Base-by-base conservation (phyloP, 805 yeast genomes). In the Clavispora vitiphila region DNA sequence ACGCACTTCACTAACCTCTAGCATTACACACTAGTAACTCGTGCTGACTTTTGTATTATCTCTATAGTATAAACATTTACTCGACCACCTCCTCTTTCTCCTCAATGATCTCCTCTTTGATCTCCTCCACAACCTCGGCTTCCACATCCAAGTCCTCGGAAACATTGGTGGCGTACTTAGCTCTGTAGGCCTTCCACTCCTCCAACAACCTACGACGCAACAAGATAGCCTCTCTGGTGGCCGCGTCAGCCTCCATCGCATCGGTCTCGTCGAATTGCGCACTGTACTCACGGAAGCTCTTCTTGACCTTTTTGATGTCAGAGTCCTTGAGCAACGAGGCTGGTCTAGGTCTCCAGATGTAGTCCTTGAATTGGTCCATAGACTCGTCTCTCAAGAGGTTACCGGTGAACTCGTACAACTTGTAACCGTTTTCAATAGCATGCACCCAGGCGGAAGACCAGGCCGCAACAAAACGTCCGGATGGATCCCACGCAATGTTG, bases 261-360 rank as follows among this genome's bases (percentile, higher is more conserved):
- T 93, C 99, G 49, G 77, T 73, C 69, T 89, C 96, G 54, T 91
- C 98, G 70, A 90, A 93, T 67, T 87, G 89, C 32, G 93, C 93
- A 55, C 89, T 75, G 76, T 85, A 87, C 67, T 86, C 91, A 62
- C 83, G 80, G 72, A 91, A 70, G 71, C 84, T 84, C 84, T 86
- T 86, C 72, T 87, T 79, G 49, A 93, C 88, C 76, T 83, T 84
- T 83, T 88, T 87, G 72, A 80, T 80, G 64, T 87, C 95, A 51
- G 80, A 83, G 55, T 82, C 80, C 47, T 81, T 72, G 60, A 93
- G 78, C 50, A 82, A 65, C 2, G 89, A 75, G 15, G 77, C 78
- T 39, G 99, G 99, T 71, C 99, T 83, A 57, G 98, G 98, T 74
- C 99, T 86, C 99, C 99, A 93, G 48, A 79, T 72, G 57, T 91